phyloP scores from a whole-genome alignment of 2,329 filamentous ascomycete species.

The Venturia pyrina region DNA sequence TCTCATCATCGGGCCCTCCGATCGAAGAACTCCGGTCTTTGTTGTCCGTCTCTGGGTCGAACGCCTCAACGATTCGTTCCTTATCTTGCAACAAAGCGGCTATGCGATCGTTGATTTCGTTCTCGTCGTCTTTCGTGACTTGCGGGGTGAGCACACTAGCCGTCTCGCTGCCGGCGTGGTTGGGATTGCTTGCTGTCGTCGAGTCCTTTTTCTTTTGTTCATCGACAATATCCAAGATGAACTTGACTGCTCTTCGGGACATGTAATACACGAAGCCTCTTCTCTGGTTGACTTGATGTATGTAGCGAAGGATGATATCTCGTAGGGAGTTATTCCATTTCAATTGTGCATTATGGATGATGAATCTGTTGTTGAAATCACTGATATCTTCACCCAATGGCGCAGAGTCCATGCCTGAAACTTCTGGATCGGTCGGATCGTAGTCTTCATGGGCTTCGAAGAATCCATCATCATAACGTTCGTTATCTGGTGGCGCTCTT shows the following conservation, averaged over 20 bases:
- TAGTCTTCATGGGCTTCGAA: conserved; percentile 45
- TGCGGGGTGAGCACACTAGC: conserved; percentile 7
- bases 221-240: conserved; percentile 94
- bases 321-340: conserved; percentile 97
- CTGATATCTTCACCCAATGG: conserved; percentile 74
- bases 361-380: conserved; percentile 97
- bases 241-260: conserved; percentile 90
- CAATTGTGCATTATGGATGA: conserved; percentile 92
- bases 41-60: conserved; percentile 42
- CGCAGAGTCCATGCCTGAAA: conserved; percentile 50
- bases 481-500: conserved; percentile 30
- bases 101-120: conserved; percentile 74
- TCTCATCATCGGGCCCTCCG: conserved; percentile 56
- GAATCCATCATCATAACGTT: conserved; percentile 34
- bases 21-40: conserved; percentile 28
- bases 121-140: conserved; percentile 43
- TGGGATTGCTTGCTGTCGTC: conserved; percentile 15
- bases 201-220: conserved; percentile 67
- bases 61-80: conserved; percentile 67
- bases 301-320: conserved; percentile 94
- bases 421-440: conserved; percentile 34
- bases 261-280: conserved; percentile 97
- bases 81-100: conserved; percentile 77
- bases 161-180: conserved; percentile 13
- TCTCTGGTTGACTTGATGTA: conserved; percentile 91